Percentiles rank a stretch among this genome's conserved stretches.
These are phyloP conservation scores for Yarrowia keelungensis DNA, from an alignment of 805 yeast genomes.

Conservation along the genomic window DNA sequence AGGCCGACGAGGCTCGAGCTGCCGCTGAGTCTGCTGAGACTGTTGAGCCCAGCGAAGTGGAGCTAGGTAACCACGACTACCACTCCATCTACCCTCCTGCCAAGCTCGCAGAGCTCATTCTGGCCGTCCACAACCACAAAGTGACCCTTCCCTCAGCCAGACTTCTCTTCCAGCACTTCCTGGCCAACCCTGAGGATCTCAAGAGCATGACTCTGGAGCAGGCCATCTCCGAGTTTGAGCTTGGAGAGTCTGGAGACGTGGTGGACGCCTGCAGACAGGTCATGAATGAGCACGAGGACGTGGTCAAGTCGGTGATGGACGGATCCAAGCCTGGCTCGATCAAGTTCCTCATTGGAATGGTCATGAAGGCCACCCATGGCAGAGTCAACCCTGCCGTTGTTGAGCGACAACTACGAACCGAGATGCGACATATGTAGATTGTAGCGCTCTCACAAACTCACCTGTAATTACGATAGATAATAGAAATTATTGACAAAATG, in stretches of 20 bases:
- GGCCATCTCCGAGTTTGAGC: constrained; percentile 60
- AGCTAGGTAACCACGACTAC: neutral
- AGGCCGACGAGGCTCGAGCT: constrained; percentile 43
- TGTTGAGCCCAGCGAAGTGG: neutral
- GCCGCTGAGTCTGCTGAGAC: constrained; percentile 53
- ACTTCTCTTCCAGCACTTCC: constrained; percentile 65
- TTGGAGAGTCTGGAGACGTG: constrained; percentile 45
- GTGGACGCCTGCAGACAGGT: constrained; percentile 56
- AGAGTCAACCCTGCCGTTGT: constrained; percentile 51
- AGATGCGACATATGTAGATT: constrained; percentile 5
- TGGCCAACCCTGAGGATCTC: constrained; percentile 57
- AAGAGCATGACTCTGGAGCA: constrained; percentile 48
- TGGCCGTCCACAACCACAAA: constrained; percentile 54
- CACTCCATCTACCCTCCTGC: constrained; percentile 52
- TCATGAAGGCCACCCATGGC: constrained; percentile 82
- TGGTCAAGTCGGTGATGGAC: constrained; percentile 60
- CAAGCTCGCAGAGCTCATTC: constrained; percentile 63
- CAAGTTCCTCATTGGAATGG: constrained; percentile 82
- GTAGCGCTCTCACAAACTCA: neutral
- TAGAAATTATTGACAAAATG: neutral
- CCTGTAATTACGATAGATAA: constrained; percentile 8
- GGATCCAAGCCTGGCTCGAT: constrained; percentile 70
- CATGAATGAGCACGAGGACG: constrained; percentile 56
- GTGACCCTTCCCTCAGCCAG: constrained; percentile 76
- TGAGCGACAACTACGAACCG: constrained; percentile 35